A percentile compares a stretch with the other conserved stretches of the same genome.
phyloP scores from a whole-genome alignment of 177 flowering plant genomes.

The Vitis hybrid region DNA sequence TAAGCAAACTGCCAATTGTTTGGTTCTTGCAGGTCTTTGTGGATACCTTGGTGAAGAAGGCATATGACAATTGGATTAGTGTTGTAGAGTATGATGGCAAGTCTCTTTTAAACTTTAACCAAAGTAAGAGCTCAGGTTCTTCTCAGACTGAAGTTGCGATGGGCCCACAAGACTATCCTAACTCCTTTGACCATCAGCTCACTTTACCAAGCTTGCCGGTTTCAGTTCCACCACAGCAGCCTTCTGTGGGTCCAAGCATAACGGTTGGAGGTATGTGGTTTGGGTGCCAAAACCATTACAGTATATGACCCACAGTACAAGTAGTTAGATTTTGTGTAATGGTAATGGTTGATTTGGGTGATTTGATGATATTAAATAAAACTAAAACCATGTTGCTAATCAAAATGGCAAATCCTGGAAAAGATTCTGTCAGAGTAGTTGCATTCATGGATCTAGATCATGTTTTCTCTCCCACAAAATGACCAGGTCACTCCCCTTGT shows the following conservation, averaged over 20 bases:
- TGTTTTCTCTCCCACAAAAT: too few species aligned
- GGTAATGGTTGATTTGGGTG: neutral
- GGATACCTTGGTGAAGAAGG: constrained; percentile 83
- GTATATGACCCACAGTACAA: neutral
- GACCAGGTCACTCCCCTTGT: too few species aligned
- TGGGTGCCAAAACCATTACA: neutral
- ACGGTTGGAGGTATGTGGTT: constrained; percentile 49
- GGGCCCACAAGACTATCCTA: constrained; percentile 33
- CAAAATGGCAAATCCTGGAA: neutral
- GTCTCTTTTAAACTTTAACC: constrained; percentile 52
- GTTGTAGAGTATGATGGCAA: constrained; percentile 91
- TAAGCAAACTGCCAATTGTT: neutral
- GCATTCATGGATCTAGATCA: neutral
- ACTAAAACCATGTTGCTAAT: neutral
- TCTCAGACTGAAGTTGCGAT: constrained; percentile 35
- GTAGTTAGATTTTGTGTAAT: neutral
- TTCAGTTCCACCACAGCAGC: constrained; percentile 49
- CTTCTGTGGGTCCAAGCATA: constrained; percentile 40
- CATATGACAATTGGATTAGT: constrained; percentile 95
- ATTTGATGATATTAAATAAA: neutral
- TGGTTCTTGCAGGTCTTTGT: constrained; percentile 65
- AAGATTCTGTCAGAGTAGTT: neutral
- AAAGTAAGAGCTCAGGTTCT: constrained; percentile 34
- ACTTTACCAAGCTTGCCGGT: constrained; percentile 48
- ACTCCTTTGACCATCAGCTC: constrained; percentile 51